Evolutionary conservation across 73 alveolate species (phyloP).

Genomic region (Tetrahymena borealis): DNA sequence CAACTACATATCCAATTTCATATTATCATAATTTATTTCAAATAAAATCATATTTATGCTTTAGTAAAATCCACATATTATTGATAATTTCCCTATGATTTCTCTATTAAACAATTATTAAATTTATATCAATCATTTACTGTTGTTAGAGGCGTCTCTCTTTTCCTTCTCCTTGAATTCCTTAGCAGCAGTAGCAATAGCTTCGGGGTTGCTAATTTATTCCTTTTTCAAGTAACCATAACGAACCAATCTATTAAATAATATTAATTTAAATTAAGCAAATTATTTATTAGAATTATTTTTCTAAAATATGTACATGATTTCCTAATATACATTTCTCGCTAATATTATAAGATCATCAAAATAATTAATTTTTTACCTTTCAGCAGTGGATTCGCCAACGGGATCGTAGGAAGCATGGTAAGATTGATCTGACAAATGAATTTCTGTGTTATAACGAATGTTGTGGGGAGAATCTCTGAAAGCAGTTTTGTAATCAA

Average conservation of each 20-base stretch:
- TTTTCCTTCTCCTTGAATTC: not conserved
- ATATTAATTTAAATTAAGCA: not conserved
- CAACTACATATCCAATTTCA: no score
- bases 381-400: not conserved
- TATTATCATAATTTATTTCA: no score
- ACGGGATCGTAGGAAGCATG: not conserved
- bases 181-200: not conserved
- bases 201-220: not conserved
- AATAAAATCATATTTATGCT: no score
- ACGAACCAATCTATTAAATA: not conserved
- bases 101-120: no score
- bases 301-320: not conserved
- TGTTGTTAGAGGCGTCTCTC: not conserved
- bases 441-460: not conserved
- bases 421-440: not conserved
- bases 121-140: no score
- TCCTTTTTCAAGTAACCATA: not conserved
- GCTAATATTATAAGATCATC: not conserved
- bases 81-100: no score
- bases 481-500: slow-evolving; percentile 1
- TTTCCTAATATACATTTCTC: not conserved
- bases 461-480: not conserved
- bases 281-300: not conserved
- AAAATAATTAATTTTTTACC: not conserved
- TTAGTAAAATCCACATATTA: no score